These are phyloP conservation scores for Cyclostephanos tholiformis DNA, from an alignment of 108 stramenopile species.

Conservation along the genomic window DNA sequence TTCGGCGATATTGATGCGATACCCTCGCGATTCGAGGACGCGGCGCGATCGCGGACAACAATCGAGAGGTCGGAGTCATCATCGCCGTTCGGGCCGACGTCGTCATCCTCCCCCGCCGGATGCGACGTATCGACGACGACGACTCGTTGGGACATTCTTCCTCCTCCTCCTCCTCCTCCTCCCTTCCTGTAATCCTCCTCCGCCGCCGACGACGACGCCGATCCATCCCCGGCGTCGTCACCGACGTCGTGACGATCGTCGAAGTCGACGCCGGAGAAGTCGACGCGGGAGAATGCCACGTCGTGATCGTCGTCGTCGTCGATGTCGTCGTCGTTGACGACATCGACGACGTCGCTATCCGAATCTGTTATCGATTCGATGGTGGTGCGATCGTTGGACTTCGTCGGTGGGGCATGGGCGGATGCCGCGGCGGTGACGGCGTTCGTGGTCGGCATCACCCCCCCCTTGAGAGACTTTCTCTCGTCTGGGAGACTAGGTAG, in stretches of 20 bases:
- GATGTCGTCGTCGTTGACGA: too few species aligned
- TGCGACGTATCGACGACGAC: not conserved
- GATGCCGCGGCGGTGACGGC: not conserved
- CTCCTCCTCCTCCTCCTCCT: not conserved
- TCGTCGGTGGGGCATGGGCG: not conserved
- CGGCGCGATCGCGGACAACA: not conserved
- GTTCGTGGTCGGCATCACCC: not conserved
- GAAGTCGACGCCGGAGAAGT: constrained; percentile 78
- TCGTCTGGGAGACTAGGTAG: too few species aligned
- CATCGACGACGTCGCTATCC: not conserved
- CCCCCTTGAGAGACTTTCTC: too few species aligned
- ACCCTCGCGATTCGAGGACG: not conserved
- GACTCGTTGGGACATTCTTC: too few species aligned
- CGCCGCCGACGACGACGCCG: not conserved
- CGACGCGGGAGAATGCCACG: constrained; percentile 62
- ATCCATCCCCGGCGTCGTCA: constrained; percentile 9
- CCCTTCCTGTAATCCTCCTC: not conserved
- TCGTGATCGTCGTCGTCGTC: constrained; percentile 46
- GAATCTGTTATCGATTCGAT: not conserved
- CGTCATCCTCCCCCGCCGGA: too few species aligned
- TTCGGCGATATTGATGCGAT: not conserved
- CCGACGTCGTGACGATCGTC: too few species aligned
- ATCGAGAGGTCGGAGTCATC: too few species aligned
- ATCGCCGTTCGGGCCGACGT: too few species aligned
- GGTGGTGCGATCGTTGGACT: not conserved